These are phyloP conservation scores for Plenodomus biglobosus DNA, from an alignment of 2,329 filamentous ascomycete genomes.

Conservation along the genomic window DNA sequence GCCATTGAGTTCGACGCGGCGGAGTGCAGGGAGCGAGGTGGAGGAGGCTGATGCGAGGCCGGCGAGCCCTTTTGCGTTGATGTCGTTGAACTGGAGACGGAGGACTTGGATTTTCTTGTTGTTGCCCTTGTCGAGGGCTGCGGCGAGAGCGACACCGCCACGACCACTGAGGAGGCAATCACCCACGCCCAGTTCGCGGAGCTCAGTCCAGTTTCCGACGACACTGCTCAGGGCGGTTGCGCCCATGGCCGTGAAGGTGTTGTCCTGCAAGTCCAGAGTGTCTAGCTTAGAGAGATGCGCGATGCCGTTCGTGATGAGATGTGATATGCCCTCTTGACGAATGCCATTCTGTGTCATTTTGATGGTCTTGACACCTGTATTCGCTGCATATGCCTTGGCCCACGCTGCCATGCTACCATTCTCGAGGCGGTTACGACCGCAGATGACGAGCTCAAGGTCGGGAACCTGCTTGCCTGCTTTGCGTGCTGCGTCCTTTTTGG, in stretches of 20 bases:
- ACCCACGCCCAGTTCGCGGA: constrained; percentile 83
- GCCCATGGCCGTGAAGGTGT: constrained; percentile 86
- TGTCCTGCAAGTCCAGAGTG: constrained; percentile 91
- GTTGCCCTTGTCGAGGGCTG: constrained; percentile 71
- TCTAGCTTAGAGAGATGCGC: constrained; percentile 68
- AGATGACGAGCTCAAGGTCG: constrained; percentile 92
- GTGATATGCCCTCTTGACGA: constrained; percentile 84
- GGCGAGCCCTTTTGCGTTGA: constrained; percentile 74
- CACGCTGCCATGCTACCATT: constrained; percentile 95
- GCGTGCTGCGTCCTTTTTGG: constrained; percentile 77
- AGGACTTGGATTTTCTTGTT: constrained; percentile 80
- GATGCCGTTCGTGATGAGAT: constrained; percentile 77
- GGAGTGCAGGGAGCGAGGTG: constrained; percentile 71
- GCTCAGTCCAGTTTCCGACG: constrained; percentile 69
- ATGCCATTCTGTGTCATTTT: constrained; percentile 99
- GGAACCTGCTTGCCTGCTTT: constrained; percentile 73
- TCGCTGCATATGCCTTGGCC: constrained; percentile 82
- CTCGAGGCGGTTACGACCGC: constrained; percentile 92
- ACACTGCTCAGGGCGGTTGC: constrained; percentile 77
- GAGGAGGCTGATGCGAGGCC: constrained; percentile 66
- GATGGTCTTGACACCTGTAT: constrained; percentile 76
- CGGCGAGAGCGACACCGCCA: constrained; percentile 72
- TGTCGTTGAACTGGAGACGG: constrained; percentile 91
- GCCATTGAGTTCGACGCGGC: constrained; percentile 89
- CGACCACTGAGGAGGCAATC: constrained; percentile 82